Evolutionary conservation across 2,329 filamentous ascomycete genomes (phyloP).

Genomic region (Nothophaeocryptopus gaeumannii): DNA sequence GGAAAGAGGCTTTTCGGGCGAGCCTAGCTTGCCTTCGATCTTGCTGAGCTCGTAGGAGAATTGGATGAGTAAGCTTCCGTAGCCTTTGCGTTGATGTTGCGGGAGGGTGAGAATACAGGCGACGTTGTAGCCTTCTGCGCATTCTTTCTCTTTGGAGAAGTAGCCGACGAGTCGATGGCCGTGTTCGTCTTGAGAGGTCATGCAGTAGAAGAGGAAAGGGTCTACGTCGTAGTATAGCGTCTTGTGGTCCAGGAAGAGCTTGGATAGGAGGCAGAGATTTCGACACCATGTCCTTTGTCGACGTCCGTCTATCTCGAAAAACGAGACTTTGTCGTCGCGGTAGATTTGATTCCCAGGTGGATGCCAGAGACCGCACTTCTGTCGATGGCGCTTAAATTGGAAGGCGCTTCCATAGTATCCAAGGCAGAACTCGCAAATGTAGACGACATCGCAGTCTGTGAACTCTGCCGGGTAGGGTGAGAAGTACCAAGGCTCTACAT

Average conservation of each 20-base stretch:
- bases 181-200: conserved; percentile 83
- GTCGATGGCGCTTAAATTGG: conserved; percentile 78
- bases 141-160: conserved; percentile 98
- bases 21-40: conserved; percentile 90
- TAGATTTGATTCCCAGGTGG: conserved; percentile 98
- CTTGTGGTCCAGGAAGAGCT: conserved; percentile 97
- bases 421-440: conserved; percentile 96
- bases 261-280: conserved; percentile 89
- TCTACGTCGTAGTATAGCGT: conserved; percentile 99
- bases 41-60: conserved; percentile 97
- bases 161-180: conserved; percentile 98
- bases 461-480: conserved; percentile 92
- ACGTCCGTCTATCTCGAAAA: conserved; percentile 95
- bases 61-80: conserved; percentile 87
- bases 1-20: conserved; percentile 92
- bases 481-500: conserved; percentile 98
- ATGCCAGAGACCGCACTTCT: conserved; percentile 86
- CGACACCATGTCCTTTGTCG: conserved; percentile 95
- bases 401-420: conserved; percentile 82
- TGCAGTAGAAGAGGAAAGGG: conserved; percentile 97
- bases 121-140: conserved; percentile 93
- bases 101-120: conserved; percentile 96
- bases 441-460: conserved; percentile 83
- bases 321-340: conserved; percentile 86
- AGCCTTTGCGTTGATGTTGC: conserved; percentile 93